Base-by-base conservation (phyloP, 805 yeast species). In the Nakazawaea wickerhamii region DNA sequence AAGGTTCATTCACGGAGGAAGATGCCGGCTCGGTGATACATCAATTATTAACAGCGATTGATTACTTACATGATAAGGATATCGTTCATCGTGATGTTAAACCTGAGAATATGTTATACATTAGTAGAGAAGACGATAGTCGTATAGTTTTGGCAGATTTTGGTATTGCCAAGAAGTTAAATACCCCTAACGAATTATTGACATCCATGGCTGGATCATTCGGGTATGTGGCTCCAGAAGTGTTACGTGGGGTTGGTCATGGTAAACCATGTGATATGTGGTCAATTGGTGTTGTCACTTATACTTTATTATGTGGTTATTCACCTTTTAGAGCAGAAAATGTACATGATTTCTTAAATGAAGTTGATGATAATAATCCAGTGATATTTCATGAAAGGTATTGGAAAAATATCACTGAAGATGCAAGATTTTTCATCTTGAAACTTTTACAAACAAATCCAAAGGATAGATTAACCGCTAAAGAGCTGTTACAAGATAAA, bases 181-280 rank as follows among this genome's bases (percentile, higher is more conserved):
- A 71, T 45, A 60, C 70, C 10, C 71, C 77, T 3, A 74, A 78
- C 51, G 87, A 84, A 43, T 65, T 76, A 46, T 67, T 87, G 46
- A 78, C 72, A 25, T 68, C 82, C 18, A 81, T 85, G 32, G 95
- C 96, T 1, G 49, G 48, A 8, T 85, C 96, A 1, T 81, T 87
- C 62, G 98, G 99, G 1, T 91, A 91, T 60, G 96, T 95, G 26
- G 98, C 98, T 0, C 99, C 99, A 0, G 99, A 91, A 57, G 89
- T 91, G 6, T 72, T 91, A 30, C 64, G 79, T 32, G 80, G 84
- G 13, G 68, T 71, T 30, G 98, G 96, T 7, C 97, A 91, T 63
- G 95, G 96, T 30, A 87, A 85, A 55, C 91, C 96, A 1, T 91
- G 96, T 64, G 99, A 91, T 60, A 76, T 91, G 43, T 91, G 99